These are phyloP conservation scores for Geranium incanum DNA, from an alignment of 441 rosid genomes.

Conservation along the genomic window DNA sequence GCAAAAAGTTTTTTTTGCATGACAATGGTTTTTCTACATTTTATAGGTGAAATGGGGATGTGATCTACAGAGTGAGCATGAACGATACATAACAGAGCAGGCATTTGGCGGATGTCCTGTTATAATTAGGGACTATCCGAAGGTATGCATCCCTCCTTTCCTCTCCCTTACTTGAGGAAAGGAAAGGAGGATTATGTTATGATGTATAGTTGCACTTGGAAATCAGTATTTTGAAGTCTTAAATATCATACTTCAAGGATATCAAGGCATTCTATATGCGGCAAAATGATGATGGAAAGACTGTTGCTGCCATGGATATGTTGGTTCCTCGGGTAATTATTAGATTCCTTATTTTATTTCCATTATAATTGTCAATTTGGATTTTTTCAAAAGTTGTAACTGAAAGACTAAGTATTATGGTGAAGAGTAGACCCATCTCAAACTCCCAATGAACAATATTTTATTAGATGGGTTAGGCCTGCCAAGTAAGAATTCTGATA, in stretches of 20 bases:
- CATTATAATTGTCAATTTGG: not conserved
- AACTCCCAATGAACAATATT: not conserved
- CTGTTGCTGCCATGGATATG: slow-evolving; percentile 99
- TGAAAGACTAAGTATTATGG: not conserved
- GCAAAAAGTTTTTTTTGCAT: slow-evolving; percentile 1
- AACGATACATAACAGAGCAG: slow-evolving; percentile 86
- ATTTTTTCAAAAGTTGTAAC: not conserved
- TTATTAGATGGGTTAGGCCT: not conserved
- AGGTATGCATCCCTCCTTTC: slow-evolving; percentile 32
- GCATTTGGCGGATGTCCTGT: slow-evolving; percentile 80
- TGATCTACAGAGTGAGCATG: slow-evolving; percentile 97
- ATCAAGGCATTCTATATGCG: slow-evolving; percentile 98
- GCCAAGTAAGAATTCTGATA: not conserved
- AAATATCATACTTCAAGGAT: slow-evolving; percentile 38
- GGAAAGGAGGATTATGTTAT: not conserved
- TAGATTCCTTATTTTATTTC: slow-evolving; percentile 7
- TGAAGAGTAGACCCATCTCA: not conserved
- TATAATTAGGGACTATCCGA: slow-evolving; percentile 86
- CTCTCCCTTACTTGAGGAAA: slow-evolving; percentile 8
- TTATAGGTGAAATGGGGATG: slow-evolving; percentile 89
- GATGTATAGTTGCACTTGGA: not conserved
- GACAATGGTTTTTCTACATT: slow-evolving; percentile 10
- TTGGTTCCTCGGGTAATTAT: slow-evolving; percentile 78
- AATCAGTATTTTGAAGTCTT: slow-evolving; percentile 12
- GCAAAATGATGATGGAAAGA: slow-evolving; percentile 88